A percentile compares a stretch with the other conserved stretches of the same genome.
phyloP scores from a whole-genome alignment of 768 basidiomycete species.

The Mycena epipterygia region DNA sequence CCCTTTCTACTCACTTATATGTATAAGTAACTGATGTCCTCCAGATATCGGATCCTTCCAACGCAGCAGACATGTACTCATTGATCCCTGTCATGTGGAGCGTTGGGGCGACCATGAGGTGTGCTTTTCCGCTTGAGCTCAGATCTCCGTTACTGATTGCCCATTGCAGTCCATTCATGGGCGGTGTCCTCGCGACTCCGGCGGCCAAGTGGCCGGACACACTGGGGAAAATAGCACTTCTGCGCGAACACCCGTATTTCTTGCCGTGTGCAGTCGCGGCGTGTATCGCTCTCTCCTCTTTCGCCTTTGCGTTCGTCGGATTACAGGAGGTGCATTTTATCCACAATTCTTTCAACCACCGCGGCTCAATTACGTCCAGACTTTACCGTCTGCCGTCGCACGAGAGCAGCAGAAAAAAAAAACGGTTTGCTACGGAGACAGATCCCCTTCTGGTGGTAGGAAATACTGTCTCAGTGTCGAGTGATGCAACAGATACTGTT shows the following conservation, averaged over 20 bases:
- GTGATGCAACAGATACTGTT: neutral
- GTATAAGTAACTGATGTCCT: neutral
- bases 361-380: neutral
- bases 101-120: slow-evolving; percentile 17
- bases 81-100: slow-evolving; percentile 24
- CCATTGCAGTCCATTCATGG: slow-evolving; percentile 23
- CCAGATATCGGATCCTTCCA: slow-evolving; percentile 20
- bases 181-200: slow-evolving; percentile 23
- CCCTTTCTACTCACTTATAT: neutral
- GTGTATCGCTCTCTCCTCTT: slow-evolving; percentile 10
- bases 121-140: neutral
- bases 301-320: slow-evolving; percentile 13
- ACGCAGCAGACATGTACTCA: slow-evolving; percentile 24
- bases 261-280: slow-evolving; percentile 24
- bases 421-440: neutral
- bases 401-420: neutral
- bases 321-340: slow-evolving; percentile 10
- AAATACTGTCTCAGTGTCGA: neutral
- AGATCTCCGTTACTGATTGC: neutral
- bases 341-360: neutral
- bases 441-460: slow-evolving; percentile 7
- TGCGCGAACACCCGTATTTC: slow-evolving; percentile 24
- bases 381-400: slow-evolving; percentile 4
- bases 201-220: slow-evolving; percentile 28
- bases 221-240: slow-evolving; percentile 21